Conservation (phyloP, 116 monocot genomes). For the Trichopus zeylanicus region DNA sequence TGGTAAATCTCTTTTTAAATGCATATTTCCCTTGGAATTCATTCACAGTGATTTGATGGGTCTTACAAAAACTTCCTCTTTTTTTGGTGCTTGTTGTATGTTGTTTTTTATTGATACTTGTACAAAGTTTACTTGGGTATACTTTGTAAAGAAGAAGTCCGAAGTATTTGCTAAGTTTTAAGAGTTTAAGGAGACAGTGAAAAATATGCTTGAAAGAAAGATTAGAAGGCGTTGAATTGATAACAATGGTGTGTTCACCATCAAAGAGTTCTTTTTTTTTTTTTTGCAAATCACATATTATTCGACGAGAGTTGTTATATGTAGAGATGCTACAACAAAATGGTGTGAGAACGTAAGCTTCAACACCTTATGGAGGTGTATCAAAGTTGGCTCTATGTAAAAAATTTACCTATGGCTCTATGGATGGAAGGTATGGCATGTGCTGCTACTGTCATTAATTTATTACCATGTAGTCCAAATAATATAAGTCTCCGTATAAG, state of each 20-base stretch:
- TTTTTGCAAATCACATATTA: neutral
- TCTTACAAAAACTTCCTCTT: neutral
- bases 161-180: neutral
- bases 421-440: conserved; percentile 3
- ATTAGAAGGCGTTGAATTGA: neutral
- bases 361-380: neutral
- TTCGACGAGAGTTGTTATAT: neutral
- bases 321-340: neutral
- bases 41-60: neutral
- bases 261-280: neutral
- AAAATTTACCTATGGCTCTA: neutral
- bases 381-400: neutral
- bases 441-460: conserved; percentile 2
- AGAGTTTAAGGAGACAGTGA: neutral
- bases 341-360: neutral
- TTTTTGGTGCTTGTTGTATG: neutral
- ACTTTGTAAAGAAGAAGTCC: neutral
- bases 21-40: neutral
- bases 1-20: neutral
- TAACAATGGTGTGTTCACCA: neutral
- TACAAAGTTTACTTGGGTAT: neutral
- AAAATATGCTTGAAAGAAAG: neutral
- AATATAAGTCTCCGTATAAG: conserved; percentile 3
- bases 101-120: conserved; percentile 1
- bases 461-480: neutral